phyloP scores from a whole-genome alignment of 139 green algal genomes.

The Auxenochlorella pyrenoidosa region DNA sequence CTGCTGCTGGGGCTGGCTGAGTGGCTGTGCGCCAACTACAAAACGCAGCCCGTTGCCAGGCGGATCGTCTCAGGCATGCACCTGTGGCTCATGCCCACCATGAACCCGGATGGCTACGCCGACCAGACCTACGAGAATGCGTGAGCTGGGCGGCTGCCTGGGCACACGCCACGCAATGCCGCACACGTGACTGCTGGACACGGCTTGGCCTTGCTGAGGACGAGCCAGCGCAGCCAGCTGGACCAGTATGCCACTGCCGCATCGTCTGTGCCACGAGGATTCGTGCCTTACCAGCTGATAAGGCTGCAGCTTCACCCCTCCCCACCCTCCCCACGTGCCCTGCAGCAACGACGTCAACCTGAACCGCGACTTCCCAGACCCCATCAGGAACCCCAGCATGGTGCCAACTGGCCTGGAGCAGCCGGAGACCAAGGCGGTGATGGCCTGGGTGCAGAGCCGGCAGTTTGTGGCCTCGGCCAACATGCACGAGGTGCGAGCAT shows the following conservation, averaged over 20 bases:
- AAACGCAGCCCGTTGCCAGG: neutral
- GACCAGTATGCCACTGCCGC: too few species aligned
- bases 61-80: conserved; percentile 68
- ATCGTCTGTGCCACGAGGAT: too few species aligned
- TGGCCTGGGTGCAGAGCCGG: conserved; percentile 63
- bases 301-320: too few species aligned
- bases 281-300: too few species aligned
- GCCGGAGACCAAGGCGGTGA: conserved; percentile 79
- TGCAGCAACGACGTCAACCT: conserved; percentile 73
- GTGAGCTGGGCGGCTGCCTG: conserved; percentile 53
- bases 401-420: conserved; percentile 58
- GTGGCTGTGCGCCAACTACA: conserved; percentile 68
- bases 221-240: too few species aligned
- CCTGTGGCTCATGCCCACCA: conserved; percentile 68
- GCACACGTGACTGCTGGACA: neutral
- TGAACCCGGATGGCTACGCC: conserved; percentile 93
- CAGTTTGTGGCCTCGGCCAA: conserved; percentile 66
- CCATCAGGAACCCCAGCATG: conserved; percentile 34
- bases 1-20: conserved; percentile 74
- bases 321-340: neutral
- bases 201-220: neutral
- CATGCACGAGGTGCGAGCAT: conserved; percentile 68
- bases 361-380: conserved; percentile 95
- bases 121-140: conserved; percentile 54
- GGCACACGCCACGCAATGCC: too few species aligned